These are phyloP conservation scores for Sporothrix brunneoviolacea DNA, from an alignment of 2,329 filamentous ascomycete genomes.

Conservation along the genomic window DNA sequence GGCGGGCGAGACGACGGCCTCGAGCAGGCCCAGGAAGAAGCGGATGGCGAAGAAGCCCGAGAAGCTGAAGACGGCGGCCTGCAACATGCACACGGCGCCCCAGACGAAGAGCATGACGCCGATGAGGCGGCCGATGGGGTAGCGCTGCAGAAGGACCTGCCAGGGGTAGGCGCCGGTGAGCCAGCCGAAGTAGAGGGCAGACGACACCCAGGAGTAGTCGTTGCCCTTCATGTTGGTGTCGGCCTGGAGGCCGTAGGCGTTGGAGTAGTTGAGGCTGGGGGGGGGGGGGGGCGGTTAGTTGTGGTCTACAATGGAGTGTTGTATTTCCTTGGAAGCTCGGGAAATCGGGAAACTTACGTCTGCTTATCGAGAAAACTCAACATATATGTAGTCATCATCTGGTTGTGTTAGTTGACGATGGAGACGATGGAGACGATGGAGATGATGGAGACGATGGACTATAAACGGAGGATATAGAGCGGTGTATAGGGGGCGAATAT, in stretches of 20 bases:
- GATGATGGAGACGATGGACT: no score
- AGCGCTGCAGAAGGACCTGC: conserved; percentile 34
- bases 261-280: conserved; percentile 29
- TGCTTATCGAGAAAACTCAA: conserved; percentile 30
- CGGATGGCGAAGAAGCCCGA: conserved; percentile 29
- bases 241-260: conserved; percentile 35
- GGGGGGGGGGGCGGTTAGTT: not conserved
- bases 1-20: conserved; percentile 34
- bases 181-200: conserved; percentile 38
- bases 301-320: no score
- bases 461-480: no score
- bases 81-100: conserved; percentile 23
- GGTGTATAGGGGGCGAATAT: no score
- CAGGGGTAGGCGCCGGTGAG: conserved; percentile 34
- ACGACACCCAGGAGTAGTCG: conserved; percentile 38
- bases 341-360: not conserved
- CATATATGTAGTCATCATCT: conserved; percentile 31
- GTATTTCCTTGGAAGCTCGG: no score
- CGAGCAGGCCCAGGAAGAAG: conserved; percentile 34
- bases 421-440: no score
- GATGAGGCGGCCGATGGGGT: conserved; percentile 36
- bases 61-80: conserved; percentile 28
- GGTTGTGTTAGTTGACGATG: not conserved
- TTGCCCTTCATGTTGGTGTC: conserved; percentile 35
- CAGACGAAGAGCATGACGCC: conserved; percentile 40